Conservation (phyloP, 352 stramenopile species). For the Phytopythium litorale region DNA sequence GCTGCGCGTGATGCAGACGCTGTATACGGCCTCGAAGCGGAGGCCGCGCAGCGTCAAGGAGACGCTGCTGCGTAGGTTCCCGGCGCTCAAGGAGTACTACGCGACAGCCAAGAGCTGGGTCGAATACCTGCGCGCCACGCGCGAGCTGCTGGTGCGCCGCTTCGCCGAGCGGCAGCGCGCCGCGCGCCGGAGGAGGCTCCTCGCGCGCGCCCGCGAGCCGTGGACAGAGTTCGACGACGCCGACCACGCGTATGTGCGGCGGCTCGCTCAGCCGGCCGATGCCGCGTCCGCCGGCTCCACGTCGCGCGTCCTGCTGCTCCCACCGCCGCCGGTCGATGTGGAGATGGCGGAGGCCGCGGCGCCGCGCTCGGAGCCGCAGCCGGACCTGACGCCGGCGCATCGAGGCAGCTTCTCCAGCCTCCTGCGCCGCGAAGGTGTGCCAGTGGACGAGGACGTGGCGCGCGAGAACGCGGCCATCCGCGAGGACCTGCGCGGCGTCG, state of each 20-base stretch:
- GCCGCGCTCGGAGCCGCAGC: background rate
- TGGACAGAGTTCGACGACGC: constrained; percentile 46
- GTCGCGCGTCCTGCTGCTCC: background rate
- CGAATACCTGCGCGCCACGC: constrained; percentile 18
- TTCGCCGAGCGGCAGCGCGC: constrained; percentile 14
- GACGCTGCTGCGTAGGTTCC: constrained; percentile 30
- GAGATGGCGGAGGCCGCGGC: background rate
- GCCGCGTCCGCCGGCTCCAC: background rate
- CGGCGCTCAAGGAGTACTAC: constrained; percentile 32
- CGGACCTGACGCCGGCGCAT: constrained; percentile 31
- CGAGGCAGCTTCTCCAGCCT: constrained; percentile 41
- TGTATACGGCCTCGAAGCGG: constrained; percentile 40
- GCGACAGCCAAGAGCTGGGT: constrained; percentile 25
- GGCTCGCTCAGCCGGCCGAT: constrained; percentile 17
- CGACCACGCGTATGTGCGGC: constrained; percentile 42
- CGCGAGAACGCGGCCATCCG: constrained; percentile 25
- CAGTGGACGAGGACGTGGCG: constrained; percentile 41
- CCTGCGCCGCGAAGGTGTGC: constrained; percentile 40
- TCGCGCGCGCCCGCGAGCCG: constrained; percentile 7
- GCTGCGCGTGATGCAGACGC: constrained; percentile 36
- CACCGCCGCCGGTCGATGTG: background rate
- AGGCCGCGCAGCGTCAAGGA: constrained; percentile 35
- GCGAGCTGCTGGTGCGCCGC: constrained; percentile 12
- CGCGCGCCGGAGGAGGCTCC: constrained; percentile 18
- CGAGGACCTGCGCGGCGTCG: constrained; percentile 38